A percentile compares a stretch with the other conserved stretches of the same genome.
Conservation (phyloP, 2,329 filamentous ascomycete genomes). For the Alternaria solani region DNA sequence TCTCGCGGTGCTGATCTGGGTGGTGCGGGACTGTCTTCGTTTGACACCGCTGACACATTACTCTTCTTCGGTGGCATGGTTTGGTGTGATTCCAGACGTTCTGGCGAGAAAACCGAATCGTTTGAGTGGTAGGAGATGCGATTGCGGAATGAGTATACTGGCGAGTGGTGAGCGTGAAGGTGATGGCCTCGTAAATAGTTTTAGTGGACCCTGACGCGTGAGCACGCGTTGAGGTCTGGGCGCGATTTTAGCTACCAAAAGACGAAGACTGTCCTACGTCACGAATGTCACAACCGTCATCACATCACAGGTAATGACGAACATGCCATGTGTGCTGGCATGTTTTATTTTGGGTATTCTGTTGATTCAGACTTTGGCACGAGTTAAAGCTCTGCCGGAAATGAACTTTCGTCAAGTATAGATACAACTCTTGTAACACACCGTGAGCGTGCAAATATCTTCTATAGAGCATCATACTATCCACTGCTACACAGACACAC, state of each 20-base stretch:
- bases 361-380: background rate
- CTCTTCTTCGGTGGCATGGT: constrained; percentile 59
- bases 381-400: background rate
- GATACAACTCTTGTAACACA: background rate
- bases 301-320: background rate
- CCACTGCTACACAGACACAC: background rate
- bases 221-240: constrained; percentile 35
- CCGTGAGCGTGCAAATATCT: background rate
- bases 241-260: constrained; percentile 11
- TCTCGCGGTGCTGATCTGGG: constrained; percentile 42
- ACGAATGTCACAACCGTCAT: background rate
- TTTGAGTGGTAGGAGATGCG: background rate
- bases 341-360: background rate
- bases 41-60: constrained; percentile 53
- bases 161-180: constrained; percentile 19
- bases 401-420: background rate
- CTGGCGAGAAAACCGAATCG: background rate
- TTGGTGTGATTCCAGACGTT: background rate
- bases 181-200: constrained; percentile 21
- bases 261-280: background rate
- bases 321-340: too few species aligned
- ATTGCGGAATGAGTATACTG: constrained; percentile 12
- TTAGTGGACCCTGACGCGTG: constrained; percentile 39
- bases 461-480: background rate
- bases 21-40: constrained; percentile 45